Evolutionary conservation across 176 grass and related monocot species (phyloP), one percentile per base, ranked within the genome.

Genomic region (Paspalum vaginatum): DNA sequence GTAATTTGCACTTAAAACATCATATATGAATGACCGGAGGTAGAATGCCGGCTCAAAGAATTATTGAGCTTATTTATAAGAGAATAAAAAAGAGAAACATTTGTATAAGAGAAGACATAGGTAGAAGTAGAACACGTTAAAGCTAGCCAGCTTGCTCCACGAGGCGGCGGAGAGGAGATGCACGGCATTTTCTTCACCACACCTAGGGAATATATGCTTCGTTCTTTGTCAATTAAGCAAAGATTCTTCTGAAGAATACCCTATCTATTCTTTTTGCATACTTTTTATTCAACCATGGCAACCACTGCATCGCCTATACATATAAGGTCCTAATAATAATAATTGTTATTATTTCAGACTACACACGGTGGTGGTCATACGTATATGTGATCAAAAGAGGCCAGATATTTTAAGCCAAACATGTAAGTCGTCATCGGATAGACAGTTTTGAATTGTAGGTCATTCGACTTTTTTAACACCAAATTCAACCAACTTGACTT

Each of bases 151-250:
- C 18, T 79, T 65, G 46, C 11, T 63, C 77, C 3, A 32, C n/a
- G 71, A 47, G 11, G 42, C 10, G 5, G 2, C 46, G 38, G 11
- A 46, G 53, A n/a, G 22, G 55, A 57, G 55, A 75, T 16, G 6
- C 67, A 80, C 46, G 45, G 81, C 75, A 72, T 87, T 85, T 82
- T 78, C 84, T 87, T 82, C 83, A 68, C 81, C 71, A 70, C 67
- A 49, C 17, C 74, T 21, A 91, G 72, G 86, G 91, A 97, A 93
- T 97, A 86, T 47, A 97, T 97, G 74, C 94, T 91, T 88, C 63
- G 87, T 89, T 93, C 81, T 86, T 93, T 78, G 70, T 83, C 88
- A 86, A 87, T 89, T 91, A 89, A 91, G 26, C 84, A 70, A 68
- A 87, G 86, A 91, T 88, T 90, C 83, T 81, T 84, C 76, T 72